Evolutionary conservation across 805 yeast species (phyloP), one percentile per base, ranked within the genome.

Genomic region (Lachancea meyersii): DNA sequence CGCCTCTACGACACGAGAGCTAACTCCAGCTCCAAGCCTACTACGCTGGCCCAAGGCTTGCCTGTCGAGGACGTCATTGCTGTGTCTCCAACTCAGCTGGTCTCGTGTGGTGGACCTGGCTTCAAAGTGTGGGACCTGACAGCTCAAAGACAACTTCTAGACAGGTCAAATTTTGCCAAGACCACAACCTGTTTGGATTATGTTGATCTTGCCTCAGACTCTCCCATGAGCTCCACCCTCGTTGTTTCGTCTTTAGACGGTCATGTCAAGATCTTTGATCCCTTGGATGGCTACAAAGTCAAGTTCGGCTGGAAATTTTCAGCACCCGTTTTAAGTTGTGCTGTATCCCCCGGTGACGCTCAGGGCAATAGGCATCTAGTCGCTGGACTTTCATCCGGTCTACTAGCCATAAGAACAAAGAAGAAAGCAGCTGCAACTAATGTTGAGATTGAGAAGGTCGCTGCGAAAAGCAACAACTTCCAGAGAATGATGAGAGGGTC

Each of bases 291-390:
- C 53, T 89, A 91, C 86, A 84, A 82, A 47, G 96, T 91, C 47
- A 86, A 83, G 61, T 91, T 88, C 60, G 97, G 97, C 38, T 91
- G 97, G 97, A 91, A 89, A 65, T 91, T 85, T 58, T 96, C 96
- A 27, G 87, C 91, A 19, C 95, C 95, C 31, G 96, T 93, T 0
- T 70, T 93, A 52, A 73, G 86, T 54, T 80, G 95, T 60, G 97
- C 89, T 11, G 82, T 86, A 9, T 86, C 96, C 7, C 97, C 97
- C 21, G 72, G 61, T 26, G 60, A 52, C 35, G 57, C 61, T 4
- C 59, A 57, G 42, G 63, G 62, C 31, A 63, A 63, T 53, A 83
- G 85, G 67, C 97, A 93, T 68, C 74, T 93, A 50, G 96, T 86
- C 28, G 86, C 93, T 13, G 98, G 98, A 38, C 73, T 93, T 51